Conservation (phyloP, 345 rosid species). For the Eucalyptus microcorys region DNA sequence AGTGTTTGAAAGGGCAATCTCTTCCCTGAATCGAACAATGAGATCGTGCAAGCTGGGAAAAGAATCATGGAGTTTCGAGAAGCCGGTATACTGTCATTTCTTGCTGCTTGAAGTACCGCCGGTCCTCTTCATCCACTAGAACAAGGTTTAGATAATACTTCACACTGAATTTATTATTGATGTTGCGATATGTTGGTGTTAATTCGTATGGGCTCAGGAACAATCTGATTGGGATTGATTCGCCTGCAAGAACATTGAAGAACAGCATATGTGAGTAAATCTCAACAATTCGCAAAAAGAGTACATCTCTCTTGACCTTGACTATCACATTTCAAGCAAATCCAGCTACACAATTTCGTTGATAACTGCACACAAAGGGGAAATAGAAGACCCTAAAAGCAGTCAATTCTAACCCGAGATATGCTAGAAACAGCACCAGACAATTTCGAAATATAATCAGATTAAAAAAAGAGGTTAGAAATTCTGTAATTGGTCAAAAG, state of each 20-base stretch:
- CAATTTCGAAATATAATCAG: background rate
- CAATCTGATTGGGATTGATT: slow-evolving; percentile 47
- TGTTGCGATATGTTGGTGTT: slow-evolving; percentile 52
- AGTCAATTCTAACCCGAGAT: background rate
- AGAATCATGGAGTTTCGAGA: slow-evolving; percentile 12
- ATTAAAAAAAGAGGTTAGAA: background rate
- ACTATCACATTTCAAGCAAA: background rate
- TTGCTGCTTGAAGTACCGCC: slow-evolving; percentile 60
- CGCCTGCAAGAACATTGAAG: slow-evolving; percentile 18
- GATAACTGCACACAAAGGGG: background rate
- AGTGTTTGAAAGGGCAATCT: background rate
- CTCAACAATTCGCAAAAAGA: background rate
- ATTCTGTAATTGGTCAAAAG: background rate
- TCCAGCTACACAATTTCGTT: background rate
- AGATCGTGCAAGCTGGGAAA: background rate
- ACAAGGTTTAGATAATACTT: slow-evolving; percentile 55
- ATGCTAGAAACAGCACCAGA: background rate
- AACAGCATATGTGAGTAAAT: background rate
- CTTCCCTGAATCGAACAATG: background rate
- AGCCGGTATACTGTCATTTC: slow-evolving; percentile 45
- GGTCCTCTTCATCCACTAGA: slow-evolving; percentile 54
- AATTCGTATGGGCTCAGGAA: slow-evolving; percentile 49
- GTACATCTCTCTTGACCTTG: background rate
- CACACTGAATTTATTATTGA: slow-evolving; percentile 55
- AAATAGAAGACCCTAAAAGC: background rate